Base-by-base conservation (phyloP, 1,284 basidiomycete genomes). In the Pseudozyma sp. region DNA sequence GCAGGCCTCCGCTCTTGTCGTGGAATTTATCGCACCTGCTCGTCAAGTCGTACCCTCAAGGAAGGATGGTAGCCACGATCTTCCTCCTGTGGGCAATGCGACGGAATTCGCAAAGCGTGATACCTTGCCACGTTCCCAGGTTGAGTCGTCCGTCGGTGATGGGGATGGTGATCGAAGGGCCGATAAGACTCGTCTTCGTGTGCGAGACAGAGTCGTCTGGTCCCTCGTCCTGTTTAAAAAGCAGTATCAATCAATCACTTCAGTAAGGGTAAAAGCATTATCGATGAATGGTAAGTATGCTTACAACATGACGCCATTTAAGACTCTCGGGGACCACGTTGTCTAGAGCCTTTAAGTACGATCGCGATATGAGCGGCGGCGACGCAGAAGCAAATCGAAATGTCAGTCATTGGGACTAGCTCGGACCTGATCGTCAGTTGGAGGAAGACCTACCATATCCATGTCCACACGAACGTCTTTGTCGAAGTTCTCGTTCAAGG, bases 101-200 rank as follows among this genome's bases (percentile, higher is more conserved):
- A 67, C 92, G 87, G 83, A 94, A 94, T 83, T 94, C 93, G 6
- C 90, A 90, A 48, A 94, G 87, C 80, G 93, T 93, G 39, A 71
- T 46, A 88, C 91, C 93, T 88, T 96, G 94, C 94, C 94, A 97
- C 17, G 92, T 95, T 5, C 94, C 94, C 42, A 95, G 86, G 75
- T 92, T 93, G 68, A 96, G 86, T 48, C 88, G 87, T 3, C 92
- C 93, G 64, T 92, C 88, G 1, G 92, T 92, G 78, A 97, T 94
- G 5, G 94, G 94, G 31, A 96, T 87, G 13, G 91, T 90, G 76
- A 96, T 88, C 1, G 91, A 90, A 19, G 91, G 88, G 33, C 94
- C 94, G 52, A 95, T 86, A 35, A 97, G 87, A 3, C 92, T 89
- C 4, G 92, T 89, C 84, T 97, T 97, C 30, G 93, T 93, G 84